A percentile compares a stretch with the other conserved stretches of the same genome.
Conservation (phyloP, 164 flowering plant genomes). For the Magnolia changhungtana region DNA sequence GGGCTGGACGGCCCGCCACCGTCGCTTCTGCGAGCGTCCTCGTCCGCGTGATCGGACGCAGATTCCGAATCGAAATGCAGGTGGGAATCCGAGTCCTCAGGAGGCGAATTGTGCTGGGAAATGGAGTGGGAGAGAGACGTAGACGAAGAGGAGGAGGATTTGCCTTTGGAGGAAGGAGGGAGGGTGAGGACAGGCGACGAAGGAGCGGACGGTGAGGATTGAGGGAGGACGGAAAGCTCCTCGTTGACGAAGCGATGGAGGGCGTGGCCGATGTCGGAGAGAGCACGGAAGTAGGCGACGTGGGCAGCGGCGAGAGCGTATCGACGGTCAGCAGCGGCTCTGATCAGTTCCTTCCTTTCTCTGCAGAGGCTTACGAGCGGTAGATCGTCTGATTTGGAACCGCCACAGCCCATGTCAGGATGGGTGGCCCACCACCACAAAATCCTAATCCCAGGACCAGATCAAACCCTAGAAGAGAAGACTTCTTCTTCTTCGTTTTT, state of each 20-base stretch:
- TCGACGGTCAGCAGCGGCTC: slow-evolving; percentile 65
- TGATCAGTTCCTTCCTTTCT: slow-evolving; percentile 62
- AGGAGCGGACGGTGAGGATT: slow-evolving; percentile 31
- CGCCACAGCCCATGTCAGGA: slow-evolving; percentile 74
- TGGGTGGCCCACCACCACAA: not conserved
- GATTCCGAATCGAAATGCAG: slow-evolving; percentile 12
- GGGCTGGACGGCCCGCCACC: not conserved
- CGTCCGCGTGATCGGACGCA: slow-evolving; percentile 20
- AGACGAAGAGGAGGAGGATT: slow-evolving; percentile 34
- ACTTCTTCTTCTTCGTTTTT: not conserved
- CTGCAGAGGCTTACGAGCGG: slow-evolving; percentile 73
- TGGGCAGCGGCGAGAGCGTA: slow-evolving; percentile 81
- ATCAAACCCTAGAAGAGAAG: not conserved
- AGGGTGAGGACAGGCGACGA: slow-evolving; percentile 68
- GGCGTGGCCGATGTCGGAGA: slow-evolving; percentile 69
- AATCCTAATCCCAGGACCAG: not conserved
- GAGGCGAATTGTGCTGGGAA: slow-evolving; percentile 17
- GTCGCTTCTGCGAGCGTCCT: slow-evolving; percentile 12
- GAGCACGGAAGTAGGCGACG: slow-evolving; percentile 57
- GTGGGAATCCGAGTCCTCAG: slow-evolving; percentile 27
- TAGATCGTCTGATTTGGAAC: slow-evolving; percentile 67
- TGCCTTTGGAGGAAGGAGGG: slow-evolving; percentile 53
- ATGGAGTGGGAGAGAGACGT: slow-evolving; percentile 38
- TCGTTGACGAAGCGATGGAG: slow-evolving; percentile 68
- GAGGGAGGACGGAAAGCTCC: slow-evolving; percentile 42